Conservation (phyloP, 345 rosid genomes). For the Acer campestre region DNA sequence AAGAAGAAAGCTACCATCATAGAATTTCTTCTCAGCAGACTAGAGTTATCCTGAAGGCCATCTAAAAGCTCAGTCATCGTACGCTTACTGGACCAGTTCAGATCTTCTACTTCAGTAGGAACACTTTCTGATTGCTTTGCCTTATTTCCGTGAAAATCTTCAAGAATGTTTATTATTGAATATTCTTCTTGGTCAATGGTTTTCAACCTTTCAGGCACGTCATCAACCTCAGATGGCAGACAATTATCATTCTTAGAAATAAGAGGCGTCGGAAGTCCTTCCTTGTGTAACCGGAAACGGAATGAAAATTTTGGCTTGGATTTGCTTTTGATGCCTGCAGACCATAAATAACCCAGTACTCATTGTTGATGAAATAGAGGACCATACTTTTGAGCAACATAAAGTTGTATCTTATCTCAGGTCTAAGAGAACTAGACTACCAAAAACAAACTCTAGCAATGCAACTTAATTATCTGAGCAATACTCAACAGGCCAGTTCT, state of each 20-base stretch:
- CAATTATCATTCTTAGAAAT: conserved; percentile 17
- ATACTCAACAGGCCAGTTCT: neutral
- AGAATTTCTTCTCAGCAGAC: conserved; percentile 30
- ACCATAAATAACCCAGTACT: conserved; percentile 14
- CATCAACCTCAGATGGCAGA: conserved; percentile 31
- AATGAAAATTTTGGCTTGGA: conserved; percentile 59
- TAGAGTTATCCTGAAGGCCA: conserved; percentile 44
- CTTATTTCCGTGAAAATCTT: conserved; percentile 31
- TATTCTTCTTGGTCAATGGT: conserved; percentile 27
- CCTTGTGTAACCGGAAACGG: conserved; percentile 36
- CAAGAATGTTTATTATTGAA: conserved; percentile 32
- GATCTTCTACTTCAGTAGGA: conserved; percentile 29
- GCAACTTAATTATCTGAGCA: neutral
- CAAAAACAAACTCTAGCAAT: conserved; percentile 6
- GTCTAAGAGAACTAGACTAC: neutral
- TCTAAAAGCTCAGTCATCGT: conserved; percentile 49
- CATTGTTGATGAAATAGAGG: neutral
- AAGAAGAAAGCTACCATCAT: conserved; percentile 40
- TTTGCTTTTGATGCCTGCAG: conserved; percentile 51
- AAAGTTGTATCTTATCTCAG: neutral
- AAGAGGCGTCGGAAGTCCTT: conserved; percentile 23
- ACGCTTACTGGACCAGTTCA: conserved; percentile 28
- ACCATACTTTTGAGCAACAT: neutral
- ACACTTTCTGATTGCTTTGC: conserved; percentile 20
- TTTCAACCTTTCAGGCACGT: conserved; percentile 36